Evolutionary conservation across 306 rosid species (phyloP), one percentile per base, ranked within the genome.

Genomic region (Leucaena leucocephala): DNA sequence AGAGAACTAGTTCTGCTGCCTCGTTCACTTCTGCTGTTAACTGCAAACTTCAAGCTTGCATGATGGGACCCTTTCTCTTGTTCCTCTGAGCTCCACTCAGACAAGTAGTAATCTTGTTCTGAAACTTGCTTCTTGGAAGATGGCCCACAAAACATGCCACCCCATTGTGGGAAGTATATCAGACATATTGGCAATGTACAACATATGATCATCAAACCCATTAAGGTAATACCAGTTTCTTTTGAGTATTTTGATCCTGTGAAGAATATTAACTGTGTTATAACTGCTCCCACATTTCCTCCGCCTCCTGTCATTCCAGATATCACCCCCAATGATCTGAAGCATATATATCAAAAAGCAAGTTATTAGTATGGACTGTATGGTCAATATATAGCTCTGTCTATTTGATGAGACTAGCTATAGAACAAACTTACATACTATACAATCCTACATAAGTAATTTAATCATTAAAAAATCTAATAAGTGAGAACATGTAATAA

Each of bases 281-380:
- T 5, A 22, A 95, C 95, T 19, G 98, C 96, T 2, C 98, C 98
- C 27, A 90, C 92, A 78, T 91, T 95, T 40, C 98, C 98, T 17
- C 98, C 98, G 2, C 95, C 98, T 58, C 98, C 98, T 43, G 97
- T 85, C 98, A 95, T 95, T 35, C 98, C 98, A 10, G 97, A 89
- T 71, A 88, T 86, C 2, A 94, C 91, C 38, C 97, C 98, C 58
- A 92, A 55, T 63, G 97, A 92, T 89, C 98, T 94, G 89, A 78
- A 80, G 50, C n/a, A 42, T 55, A 55, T 7, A 19, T 5, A 17
- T 52, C 27, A 13, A 2, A 19, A 43, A 43, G 10, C n/a, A 54
- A 22, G 4, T 46, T 39, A 21, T 78, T 69, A 54, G 43, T 70
- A 54, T 33, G 39, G 3, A 62, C 54, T 4, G 52, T 7, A 59